Evolutionary conservation across 495 filamentous ascomycete species (phyloP).

Genomic region (Talaromyces liani): DNA sequence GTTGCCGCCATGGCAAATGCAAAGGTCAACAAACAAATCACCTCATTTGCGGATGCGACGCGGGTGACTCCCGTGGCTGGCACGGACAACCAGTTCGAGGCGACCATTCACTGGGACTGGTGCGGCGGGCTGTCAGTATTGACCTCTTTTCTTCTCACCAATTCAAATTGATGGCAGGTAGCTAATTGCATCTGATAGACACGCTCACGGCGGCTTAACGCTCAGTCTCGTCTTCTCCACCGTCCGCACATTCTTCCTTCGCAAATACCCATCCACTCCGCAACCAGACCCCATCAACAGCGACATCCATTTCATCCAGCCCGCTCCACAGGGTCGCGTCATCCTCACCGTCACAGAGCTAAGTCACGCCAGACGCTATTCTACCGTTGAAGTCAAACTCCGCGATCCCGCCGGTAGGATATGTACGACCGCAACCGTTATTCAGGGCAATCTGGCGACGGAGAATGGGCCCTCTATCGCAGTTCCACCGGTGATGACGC

Average conservation of each 20-base stretch:
- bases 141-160: background rate
- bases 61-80: background rate
- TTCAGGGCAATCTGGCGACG: constrained; percentile 5
- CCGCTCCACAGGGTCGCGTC: background rate
- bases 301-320: constrained; percentile 3
- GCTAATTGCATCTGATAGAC: background rate
- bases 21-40: background rate
- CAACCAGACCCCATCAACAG: constrained; percentile 7
- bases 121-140: constrained; percentile 3
- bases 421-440: constrained; percentile 2
- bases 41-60: constrained; percentile 3
- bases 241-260: background rate
- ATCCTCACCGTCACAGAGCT: constrained; percentile 1
- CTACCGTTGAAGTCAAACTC: constrained; percentile 2
- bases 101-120: constrained; percentile 5
- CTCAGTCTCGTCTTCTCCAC: constrained; percentile 4
- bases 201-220: constrained; percentile 6
- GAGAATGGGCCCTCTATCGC: background rate
- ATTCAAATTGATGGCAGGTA: background rate
- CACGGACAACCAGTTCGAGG: constrained; percentile 3
- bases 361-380: constrained; percentile 5
- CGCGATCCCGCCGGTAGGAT: background rate
- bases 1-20: background rate
- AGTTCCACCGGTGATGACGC: background rate
- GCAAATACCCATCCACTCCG: constrained; percentile 4